phyloP scores from a whole-genome alignment of 495 filamentous ascomycete genomes.

The Podospora pseudopauciseta region DNA sequence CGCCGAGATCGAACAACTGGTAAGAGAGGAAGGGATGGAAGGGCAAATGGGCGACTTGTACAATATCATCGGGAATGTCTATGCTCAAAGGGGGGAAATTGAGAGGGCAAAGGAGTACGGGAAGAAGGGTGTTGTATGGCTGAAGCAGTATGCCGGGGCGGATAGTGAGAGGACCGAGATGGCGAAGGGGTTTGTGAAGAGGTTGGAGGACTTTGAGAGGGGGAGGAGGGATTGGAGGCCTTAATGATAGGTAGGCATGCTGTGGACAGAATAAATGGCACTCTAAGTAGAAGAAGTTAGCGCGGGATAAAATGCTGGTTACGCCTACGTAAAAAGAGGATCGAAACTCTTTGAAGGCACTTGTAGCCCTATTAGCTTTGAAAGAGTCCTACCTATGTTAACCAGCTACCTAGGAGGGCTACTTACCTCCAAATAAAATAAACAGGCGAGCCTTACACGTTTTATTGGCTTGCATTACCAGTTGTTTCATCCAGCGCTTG shows the following conservation, averaged over 20 bases:
- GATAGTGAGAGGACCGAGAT: constrained; percentile 26
- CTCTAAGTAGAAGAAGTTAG: no score
- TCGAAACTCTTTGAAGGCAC: no score
- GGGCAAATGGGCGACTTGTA: constrained; percentile 32
- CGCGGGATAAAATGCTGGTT: no score
- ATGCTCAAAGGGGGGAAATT: constrained; percentile 18
- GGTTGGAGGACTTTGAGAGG: constrained; percentile 7
- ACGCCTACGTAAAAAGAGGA: no score
- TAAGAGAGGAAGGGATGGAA: constrained; percentile 24
- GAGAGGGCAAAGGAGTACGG: constrained; percentile 21
- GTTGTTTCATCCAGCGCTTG: no score
- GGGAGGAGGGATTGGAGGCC: background rate
- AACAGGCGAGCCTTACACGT: no score
- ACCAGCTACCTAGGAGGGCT: no score
- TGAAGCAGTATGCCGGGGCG: constrained; percentile 27
- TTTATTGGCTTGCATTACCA: no score
- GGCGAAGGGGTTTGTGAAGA: constrained; percentile 18
- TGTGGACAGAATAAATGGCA: no score
- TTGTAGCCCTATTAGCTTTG: no score
- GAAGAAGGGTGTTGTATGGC: constrained; percentile 16
- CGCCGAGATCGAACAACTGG: constrained; percentile 22
- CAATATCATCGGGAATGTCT: constrained; percentile 24
- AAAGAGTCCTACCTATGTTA: no score
- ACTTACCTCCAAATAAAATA: no score
- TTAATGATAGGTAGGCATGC: background rate